phyloP scores from a whole-genome alignment of 306 rosid species.

The Dicorynia guianensis region DNA sequence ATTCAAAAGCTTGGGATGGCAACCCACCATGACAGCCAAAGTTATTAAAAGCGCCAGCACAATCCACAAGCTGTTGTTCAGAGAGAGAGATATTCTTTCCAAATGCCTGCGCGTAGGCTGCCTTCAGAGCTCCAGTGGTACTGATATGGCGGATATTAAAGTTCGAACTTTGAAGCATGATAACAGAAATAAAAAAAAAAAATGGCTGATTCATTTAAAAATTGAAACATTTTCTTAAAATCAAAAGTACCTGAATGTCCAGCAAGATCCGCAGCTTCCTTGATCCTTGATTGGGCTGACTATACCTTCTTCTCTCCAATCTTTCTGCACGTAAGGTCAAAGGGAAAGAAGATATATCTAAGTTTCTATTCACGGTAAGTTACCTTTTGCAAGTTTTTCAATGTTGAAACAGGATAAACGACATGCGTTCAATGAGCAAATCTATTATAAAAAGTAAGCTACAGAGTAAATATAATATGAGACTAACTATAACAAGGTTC shows the following conservation, averaged over 20 bases:
- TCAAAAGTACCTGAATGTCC: slow-evolving; percentile 56
- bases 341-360: slow-evolving; percentile 23
- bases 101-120: slow-evolving; percentile 82
- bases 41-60: slow-evolving; percentile 92
- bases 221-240: not conserved
- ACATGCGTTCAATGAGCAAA: not conserved
- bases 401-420: not conserved
- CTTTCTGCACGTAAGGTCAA: slow-evolving; percentile 65
- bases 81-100: slow-evolving; percentile 81
- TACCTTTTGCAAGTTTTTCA: not conserved
- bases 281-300: slow-evolving; percentile 87
- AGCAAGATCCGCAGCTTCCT: slow-evolving; percentile 66
- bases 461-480: not conserved
- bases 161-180: slow-evolving; percentile 39
- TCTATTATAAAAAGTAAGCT: not conserved
- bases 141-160: slow-evolving; percentile 51
- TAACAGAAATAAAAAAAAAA: not conserved
- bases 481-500: not conserved
- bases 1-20: slow-evolving; percentile 98
- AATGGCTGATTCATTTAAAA: not conserved
- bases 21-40: slow-evolving; percentile 88
- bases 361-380: not conserved
- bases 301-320: slow-evolving; percentile 86
- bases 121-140: slow-evolving; percentile 93
- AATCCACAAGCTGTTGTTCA: slow-evolving; percentile 97